Percentiles rank a stretch among this genome's conserved stretches.
These are phyloP conservation scores for Lepidium didymum DNA, from an alignment of 345 rosid species.

Conservation along the genomic window DNA sequence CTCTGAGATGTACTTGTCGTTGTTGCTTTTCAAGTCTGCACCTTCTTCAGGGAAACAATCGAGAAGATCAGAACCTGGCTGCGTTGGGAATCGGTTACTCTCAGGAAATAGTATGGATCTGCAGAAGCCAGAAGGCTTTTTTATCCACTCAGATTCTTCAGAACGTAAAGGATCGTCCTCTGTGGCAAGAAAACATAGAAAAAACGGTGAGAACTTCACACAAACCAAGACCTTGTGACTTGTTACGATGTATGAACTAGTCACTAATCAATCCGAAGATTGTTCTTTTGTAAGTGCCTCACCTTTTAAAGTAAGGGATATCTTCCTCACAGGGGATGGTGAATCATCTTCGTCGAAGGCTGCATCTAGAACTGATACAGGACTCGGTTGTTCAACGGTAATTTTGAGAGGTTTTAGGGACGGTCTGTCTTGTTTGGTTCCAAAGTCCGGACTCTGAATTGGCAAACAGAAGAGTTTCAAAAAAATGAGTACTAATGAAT, in stretches of 20 bases:
- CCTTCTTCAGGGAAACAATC: conserved; percentile 14
- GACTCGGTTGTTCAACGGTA: conserved; percentile 81
- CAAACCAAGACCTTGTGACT: neutral
- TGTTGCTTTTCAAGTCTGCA: conserved; percentile 30
- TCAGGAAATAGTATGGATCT: conserved; percentile 31
- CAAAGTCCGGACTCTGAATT: conserved; percentile 42
- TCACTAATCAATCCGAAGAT: neutral
- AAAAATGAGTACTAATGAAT: conserved; percentile 1
- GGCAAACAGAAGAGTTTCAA: conserved; percentile 14
- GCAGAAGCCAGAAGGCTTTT: conserved; percentile 11
- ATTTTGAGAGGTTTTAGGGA: conserved; percentile 26
- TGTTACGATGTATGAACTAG: neutral
- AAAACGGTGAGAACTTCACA: neutral
- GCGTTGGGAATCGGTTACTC: conserved; percentile 20
- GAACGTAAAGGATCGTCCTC: conserved; percentile 40
- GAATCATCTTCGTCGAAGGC: conserved; percentile 63
- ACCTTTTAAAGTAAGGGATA: conserved; percentile 58
- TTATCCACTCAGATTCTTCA: conserved; percentile 38
- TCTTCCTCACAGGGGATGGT: conserved; percentile 77
- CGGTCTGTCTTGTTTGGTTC: conserved; percentile 30
- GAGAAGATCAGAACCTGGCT: conserved; percentile 19
- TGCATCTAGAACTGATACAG: conserved; percentile 84
- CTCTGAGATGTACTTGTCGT: conserved; percentile 58
- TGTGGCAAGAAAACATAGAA: conserved; percentile 25
- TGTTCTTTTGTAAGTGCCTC: conserved; percentile 13